phyloP scores from a whole-genome alignment of 768 basidiomycete genomes.

The Clathrus columnatus region DNA sequence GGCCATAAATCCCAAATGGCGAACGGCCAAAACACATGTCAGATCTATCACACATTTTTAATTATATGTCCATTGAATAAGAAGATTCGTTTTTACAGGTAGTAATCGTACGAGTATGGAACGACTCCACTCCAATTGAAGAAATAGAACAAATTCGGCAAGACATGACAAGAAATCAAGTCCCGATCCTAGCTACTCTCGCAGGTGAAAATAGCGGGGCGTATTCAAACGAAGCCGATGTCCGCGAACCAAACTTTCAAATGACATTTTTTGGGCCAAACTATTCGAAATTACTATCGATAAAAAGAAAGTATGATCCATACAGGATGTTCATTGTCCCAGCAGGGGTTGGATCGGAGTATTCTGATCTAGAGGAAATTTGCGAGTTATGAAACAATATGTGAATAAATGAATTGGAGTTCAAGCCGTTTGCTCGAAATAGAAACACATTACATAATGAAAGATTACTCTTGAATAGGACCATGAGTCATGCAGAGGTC shows the following conservation, averaged over 20 bases:
- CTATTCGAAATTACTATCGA: conserved; percentile 21
- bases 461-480: too few relatives aligned
- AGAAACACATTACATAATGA: too few relatives aligned
- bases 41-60: background rate
- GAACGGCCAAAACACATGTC: conserved; percentile 30
- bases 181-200: background rate
- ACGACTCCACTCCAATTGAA: background rate
- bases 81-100: background rate
- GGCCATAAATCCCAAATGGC: conserved; percentile 30
- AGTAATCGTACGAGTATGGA: background rate
- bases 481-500: too few relatives aligned
- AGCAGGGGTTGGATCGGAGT: conserved; percentile 25
- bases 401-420: too few relatives aligned
- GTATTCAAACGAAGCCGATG: conserved; percentile 29
- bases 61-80: background rate
- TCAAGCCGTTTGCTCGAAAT: too few relatives aligned
- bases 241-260: conserved; percentile 23
- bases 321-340: conserved; percentile 26
- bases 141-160: conserved; percentile 14
- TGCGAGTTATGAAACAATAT: background rate
- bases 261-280: conserved; percentile 29
- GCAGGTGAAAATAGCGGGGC: conserved; percentile 17
- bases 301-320: conserved; percentile 28
- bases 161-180: background rate
- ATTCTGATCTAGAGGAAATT: conserved; percentile 19